Percentiles rank a stretch among this genome's conserved stretches.
These are phyloP conservation scores for Lyophyllum shimeji DNA, from an alignment of 768 basidiomycete species.

Conservation along the genomic window DNA sequence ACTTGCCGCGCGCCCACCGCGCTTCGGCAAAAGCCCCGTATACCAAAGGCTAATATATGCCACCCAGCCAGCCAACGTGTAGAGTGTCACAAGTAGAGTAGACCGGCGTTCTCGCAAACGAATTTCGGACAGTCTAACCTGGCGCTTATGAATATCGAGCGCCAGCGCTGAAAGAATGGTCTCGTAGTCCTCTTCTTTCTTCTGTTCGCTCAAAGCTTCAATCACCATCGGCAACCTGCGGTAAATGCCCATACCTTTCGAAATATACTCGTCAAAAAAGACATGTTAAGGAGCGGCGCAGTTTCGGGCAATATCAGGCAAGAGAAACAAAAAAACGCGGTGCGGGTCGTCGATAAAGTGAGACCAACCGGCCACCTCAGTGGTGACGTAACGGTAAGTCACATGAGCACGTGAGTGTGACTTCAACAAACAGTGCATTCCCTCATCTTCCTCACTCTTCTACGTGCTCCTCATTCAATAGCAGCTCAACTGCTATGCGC, in stretches of 20 bases:
- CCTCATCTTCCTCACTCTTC: background rate
- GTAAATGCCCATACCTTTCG: constrained; percentile 9
- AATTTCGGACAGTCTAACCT: constrained; percentile 76
- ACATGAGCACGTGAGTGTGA: constrained; percentile 14
- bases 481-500: background rate
- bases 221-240: background rate
- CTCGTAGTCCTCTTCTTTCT: constrained; percentile 74
- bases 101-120: constrained; percentile 82
- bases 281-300: constrained; percentile 18
- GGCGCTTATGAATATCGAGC: constrained; percentile 68
- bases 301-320: background rate
- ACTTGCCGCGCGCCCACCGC: constrained; percentile 28
- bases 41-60: constrained; percentile 78
- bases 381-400: constrained; percentile 7
- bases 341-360: background rate
- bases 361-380: constrained; percentile 7
- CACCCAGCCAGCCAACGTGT: constrained; percentile 74
- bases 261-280: constrained; percentile 12
- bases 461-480: background rate
- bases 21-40: constrained; percentile 49
- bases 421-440: background rate
- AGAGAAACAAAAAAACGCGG: background rate
- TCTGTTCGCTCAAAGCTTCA: constrained; percentile 27
- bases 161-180: constrained; percentile 67
- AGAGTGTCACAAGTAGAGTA: constrained; percentile 74